These are phyloP conservation scores for Sporothrix globosa DNA, from an alignment of 2,329 filamentous ascomycete species.

Conservation along the genomic window DNA sequence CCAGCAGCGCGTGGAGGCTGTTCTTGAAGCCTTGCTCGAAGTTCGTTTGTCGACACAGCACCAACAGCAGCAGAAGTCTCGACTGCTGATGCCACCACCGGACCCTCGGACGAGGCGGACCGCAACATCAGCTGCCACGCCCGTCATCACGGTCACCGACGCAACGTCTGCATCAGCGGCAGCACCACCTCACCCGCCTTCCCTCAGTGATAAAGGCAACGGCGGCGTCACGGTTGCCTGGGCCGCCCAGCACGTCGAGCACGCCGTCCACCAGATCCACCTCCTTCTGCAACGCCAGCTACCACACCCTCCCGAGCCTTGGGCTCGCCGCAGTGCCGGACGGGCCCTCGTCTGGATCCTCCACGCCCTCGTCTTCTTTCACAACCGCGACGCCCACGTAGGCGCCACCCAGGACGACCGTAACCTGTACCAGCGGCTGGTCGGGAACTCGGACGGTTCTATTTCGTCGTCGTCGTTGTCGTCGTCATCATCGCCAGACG, in stretches of 20 bases:
- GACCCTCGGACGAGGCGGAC: not conserved
- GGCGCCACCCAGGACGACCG: conserved; percentile 43
- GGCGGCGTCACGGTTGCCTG: conserved; percentile 48
- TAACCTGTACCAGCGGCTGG: conserved; percentile 54
- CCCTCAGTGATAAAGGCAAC: not conserved
- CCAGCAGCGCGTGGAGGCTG: conserved; percentile 51
- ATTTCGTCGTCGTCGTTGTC: not conserved
- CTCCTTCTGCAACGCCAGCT: conserved; percentile 43
- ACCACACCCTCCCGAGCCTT: conserved; percentile 44
- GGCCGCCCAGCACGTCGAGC: conserved; percentile 54
- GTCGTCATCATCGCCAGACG: conserved; percentile 25
- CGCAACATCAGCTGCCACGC: not conserved
- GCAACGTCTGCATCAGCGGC: not conserved
- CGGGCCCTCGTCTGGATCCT: conserved; percentile 55
- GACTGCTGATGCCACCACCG: not conserved
- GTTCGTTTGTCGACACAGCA: conserved; percentile 42
- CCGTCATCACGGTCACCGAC: not conserved
- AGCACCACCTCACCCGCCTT: not conserved
- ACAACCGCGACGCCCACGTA: conserved; percentile 47
- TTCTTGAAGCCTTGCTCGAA: conserved; percentile 51
- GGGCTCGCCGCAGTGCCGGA: conserved; percentile 52
- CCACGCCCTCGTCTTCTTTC: conserved; percentile 46
- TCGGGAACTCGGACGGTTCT: conserved; percentile 48
- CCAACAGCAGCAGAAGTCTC: conserved; percentile 47
- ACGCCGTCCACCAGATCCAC: conserved; percentile 50